These are phyloP conservation scores for Coniferiporia weirii DNA, from an alignment of 1,284 basidiomycete species.

Conservation along the genomic window DNA sequence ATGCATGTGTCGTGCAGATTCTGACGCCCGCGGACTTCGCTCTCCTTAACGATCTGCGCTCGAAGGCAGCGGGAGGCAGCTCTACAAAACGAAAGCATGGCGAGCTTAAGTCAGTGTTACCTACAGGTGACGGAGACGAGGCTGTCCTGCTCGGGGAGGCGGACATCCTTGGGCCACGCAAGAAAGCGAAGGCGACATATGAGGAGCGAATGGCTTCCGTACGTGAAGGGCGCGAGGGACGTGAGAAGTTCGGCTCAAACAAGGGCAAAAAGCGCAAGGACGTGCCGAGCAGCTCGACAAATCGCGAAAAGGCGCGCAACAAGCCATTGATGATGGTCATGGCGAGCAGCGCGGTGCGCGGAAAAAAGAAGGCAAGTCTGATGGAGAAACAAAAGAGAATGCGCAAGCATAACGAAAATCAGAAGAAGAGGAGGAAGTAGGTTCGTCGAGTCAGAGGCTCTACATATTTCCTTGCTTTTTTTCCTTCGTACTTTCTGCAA, in stretches of 20 bases:
- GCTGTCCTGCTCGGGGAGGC: conserved; percentile 81
- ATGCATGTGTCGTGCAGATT: conserved; percentile 52
- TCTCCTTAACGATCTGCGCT: conserved; percentile 83
- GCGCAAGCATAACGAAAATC: conserved; percentile 65
- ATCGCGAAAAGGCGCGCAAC: conserved; percentile 84
- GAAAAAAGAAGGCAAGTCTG: conserved; percentile 86
- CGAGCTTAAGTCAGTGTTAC: conserved; percentile 40
- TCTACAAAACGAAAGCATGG: conserved; percentile 86
- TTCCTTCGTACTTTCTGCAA: not conserved
- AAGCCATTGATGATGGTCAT: conserved; percentile 94
- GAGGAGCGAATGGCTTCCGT: conserved; percentile 92
- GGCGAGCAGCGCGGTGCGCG: conserved; percentile 64
- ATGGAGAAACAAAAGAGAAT: conserved; percentile 80
- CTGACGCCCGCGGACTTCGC: conserved; percentile 98
- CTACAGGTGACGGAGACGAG: conserved; percentile 37
- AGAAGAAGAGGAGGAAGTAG: conserved; percentile 44
- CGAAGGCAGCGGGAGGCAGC: conserved; percentile 63
- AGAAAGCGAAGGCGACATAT: conserved; percentile 92
- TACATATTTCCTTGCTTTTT: not conserved
- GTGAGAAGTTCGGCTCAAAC: conserved; percentile 89
- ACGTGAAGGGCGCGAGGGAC: conserved; percentile 88
- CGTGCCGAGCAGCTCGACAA: conserved; percentile 76
- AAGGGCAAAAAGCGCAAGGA: conserved; percentile 89
- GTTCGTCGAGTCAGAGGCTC: not conserved
- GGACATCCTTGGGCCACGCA: conserved; percentile 91